These are phyloP conservation scores for Manihot esculenta DNA, from an alignment of 441 rosid species.

Conservation along the genomic window DNA sequence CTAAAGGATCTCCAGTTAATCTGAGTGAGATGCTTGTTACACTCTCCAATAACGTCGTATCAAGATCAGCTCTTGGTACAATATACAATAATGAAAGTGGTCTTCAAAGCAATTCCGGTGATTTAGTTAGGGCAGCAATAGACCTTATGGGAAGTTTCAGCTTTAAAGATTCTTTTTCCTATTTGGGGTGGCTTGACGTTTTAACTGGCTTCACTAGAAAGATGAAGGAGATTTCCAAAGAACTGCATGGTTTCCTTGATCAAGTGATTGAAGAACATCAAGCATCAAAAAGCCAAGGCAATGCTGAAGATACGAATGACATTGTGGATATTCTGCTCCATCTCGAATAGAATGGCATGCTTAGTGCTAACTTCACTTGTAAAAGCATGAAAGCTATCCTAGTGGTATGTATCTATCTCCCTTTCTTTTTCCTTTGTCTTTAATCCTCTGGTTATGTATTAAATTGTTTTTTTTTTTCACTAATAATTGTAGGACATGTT, in stretches of 20 bases:
- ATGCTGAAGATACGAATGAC: constrained; percentile 12
- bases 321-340: constrained; percentile 26
- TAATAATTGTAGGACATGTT: constrained; percentile 33
- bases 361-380: constrained; percentile 11
- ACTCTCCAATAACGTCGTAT: not conserved
- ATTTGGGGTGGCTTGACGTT: constrained; percentile 27
- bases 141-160: constrained; percentile 18
- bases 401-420: not conserved
- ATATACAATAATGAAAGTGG: constrained; percentile 34
- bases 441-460: too few species aligned
- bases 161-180: constrained; percentile 26
- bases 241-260: constrained; percentile 22
- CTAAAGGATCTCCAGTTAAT: not conserved
- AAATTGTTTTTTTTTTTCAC: too few species aligned
- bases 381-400: constrained; percentile 4
- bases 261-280: constrained; percentile 25
- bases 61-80: constrained; percentile 23
- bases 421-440: too few species aligned
- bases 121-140: not conserved
- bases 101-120: too few species aligned
- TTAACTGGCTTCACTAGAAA: constrained; percentile 16
- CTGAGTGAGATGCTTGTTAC: constrained; percentile 5
- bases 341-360: not conserved
- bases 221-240: constrained; percentile 15
- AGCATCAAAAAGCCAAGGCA: not conserved